Percentiles rank a stretch among this genome's conserved stretches.
phyloP scores from a whole-genome alignment of 2,329 filamentous ascomycete genomes.

The Hortaea werneckii region DNA sequence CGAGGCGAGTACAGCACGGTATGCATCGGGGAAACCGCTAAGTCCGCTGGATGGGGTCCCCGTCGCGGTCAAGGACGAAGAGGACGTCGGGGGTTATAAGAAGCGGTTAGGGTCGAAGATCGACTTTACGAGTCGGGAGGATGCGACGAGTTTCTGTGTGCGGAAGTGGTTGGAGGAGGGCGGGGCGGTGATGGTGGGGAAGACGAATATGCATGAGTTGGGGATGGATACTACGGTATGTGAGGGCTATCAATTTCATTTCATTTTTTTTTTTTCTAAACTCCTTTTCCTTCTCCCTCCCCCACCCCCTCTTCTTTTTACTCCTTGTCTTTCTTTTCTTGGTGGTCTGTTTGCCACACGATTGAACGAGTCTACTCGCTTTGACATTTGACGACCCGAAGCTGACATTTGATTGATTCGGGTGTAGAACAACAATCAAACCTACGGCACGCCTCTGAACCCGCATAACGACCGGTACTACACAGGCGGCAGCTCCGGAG shows the following conservation, averaged over 20 bases:
- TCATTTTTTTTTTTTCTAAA: no score
- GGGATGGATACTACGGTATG: slow-evolving; percentile 46
- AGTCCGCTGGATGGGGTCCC: slow-evolving; percentile 72
- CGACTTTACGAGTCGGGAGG: slow-evolving; percentile 41
- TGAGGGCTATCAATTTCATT: slow-evolving; percentile 1
- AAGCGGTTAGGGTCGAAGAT: slow-evolving; percentile 55
- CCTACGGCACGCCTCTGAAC: slow-evolving; percentile 65
- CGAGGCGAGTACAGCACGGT: slow-evolving; percentile 61
- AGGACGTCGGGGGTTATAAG: slow-evolving; percentile 59
- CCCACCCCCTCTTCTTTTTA: neutral
- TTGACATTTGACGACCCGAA: neutral
- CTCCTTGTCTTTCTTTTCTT: no score
- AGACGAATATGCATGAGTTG: slow-evolving; percentile 71
- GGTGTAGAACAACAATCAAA: slow-evolving; percentile 62
- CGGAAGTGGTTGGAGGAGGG: slow-evolving; percentile 58
- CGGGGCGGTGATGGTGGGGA: slow-evolving; percentile 66
- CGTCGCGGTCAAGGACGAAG: slow-evolving; percentile 74
- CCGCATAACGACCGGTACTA: slow-evolving; percentile 70
- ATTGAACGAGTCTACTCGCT: no score
- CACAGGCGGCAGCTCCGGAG: slow-evolving; percentile 70
- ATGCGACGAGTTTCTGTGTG: slow-evolving; percentile 59
- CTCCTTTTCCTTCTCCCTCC: no score
- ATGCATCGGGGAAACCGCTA: slow-evolving; percentile 53
- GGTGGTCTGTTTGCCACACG: no score
- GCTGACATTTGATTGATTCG: slow-evolving; percentile 44